Conservation (phyloP, 257 asterid genomes). For the Oldenlandia corymbosa region DNA sequence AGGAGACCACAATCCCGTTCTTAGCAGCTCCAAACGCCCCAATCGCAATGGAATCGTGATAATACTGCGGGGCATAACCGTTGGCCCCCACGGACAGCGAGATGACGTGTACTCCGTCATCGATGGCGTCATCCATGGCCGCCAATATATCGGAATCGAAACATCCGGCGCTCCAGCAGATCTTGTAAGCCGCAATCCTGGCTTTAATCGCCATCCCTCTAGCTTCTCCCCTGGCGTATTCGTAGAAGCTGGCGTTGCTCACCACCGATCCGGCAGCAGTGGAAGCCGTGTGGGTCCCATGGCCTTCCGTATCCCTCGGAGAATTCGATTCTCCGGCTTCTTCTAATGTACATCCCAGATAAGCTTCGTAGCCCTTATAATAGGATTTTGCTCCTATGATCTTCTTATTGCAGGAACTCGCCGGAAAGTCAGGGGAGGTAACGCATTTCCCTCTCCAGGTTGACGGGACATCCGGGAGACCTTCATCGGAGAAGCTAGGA, state of each 20-base stretch:
- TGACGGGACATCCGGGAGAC: conserved; percentile 56
- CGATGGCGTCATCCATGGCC: conserved; percentile 72
- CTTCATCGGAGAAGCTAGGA: conserved; percentile 74
- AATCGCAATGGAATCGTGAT: conserved; percentile 72
- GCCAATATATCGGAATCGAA: conserved; percentile 86
- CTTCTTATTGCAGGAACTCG: conserved; percentile 50
- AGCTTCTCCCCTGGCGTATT: conserved; percentile 75
- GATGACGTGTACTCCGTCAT: conserved; percentile 72
- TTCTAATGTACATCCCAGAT: conserved; percentile 29
- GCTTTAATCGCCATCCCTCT: conserved; percentile 90
- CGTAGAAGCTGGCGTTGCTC: conserved; percentile 63
- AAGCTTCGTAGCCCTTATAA: conserved; percentile 56
- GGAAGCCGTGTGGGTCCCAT: conserved; percentile 91
- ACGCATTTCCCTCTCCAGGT: conserved; percentile 78
- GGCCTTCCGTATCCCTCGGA: conserved; percentile 93
- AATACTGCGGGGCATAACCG: conserved; percentile 64
- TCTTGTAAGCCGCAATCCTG: conserved; percentile 78
- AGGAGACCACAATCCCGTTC: conserved; percentile 79
- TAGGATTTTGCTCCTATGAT: conserved; percentile 73
- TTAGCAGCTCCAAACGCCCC: conserved; percentile 72
- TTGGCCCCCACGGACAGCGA: conserved; percentile 79
- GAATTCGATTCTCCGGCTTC: conserved; percentile 44
- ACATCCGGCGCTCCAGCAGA: conserved; percentile 74
- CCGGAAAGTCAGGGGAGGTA: conserved; percentile 49
- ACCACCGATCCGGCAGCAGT: conserved; percentile 87